Percentiles rank a stretch among this genome's conserved stretches.
Evolutionary conservation across 176 grass and related monocot genomes (phyloP).

Genomic region (Puccinellia tenuiflora): DNA sequence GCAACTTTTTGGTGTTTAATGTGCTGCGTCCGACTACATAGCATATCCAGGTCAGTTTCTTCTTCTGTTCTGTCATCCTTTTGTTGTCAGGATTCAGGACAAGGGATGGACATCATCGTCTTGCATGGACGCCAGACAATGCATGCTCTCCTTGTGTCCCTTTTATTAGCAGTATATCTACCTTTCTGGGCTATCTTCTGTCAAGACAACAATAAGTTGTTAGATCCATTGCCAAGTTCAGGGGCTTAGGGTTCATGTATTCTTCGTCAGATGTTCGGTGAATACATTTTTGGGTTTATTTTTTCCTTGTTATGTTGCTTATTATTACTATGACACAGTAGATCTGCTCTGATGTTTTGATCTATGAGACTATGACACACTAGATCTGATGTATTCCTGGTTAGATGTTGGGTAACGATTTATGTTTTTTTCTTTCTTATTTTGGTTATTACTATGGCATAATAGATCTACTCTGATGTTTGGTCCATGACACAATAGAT

Average conservation of each 20-base stretch:
- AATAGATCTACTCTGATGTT: background rate
- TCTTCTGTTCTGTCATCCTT: background rate
- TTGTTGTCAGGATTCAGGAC: background rate
- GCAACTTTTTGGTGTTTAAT: background rate
- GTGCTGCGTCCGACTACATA: background rate
- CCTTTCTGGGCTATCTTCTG: background rate
- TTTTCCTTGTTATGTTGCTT: background rate
- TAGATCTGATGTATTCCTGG: background rate
- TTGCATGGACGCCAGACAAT: background rate
- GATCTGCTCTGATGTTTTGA: background rate
- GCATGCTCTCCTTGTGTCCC: background rate
- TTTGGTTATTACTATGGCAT: background rate
- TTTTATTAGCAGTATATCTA: background rate
- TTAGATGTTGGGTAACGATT: background rate
- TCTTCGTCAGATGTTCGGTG: background rate
- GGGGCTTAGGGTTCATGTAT: background rate
- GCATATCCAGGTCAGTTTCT: background rate
- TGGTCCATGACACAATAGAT: background rate
- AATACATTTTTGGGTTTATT: background rate
- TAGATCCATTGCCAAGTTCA: background rate
- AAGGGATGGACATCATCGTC: background rate
- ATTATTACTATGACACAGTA: background rate
- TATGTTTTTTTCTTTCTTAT: too few species aligned
- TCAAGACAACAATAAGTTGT: background rate
- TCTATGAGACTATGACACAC: background rate